A percentile compares a stretch with the other conserved stretches of the same genome.
phyloP scores from a whole-genome alignment of 1,139 yeast species.

The Geotrichum reessii region DNA sequence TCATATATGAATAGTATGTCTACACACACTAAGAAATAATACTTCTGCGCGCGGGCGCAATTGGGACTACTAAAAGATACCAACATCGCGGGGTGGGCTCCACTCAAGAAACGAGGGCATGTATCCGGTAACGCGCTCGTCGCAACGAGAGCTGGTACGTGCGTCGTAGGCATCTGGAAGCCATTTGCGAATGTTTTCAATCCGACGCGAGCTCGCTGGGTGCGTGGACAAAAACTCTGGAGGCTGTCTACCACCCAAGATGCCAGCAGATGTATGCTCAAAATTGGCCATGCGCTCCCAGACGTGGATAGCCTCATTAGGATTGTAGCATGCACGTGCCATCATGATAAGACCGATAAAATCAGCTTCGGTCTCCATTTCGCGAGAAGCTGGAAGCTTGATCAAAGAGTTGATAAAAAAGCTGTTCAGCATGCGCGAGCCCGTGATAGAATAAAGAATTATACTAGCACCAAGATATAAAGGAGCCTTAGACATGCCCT shows the following conservation, averaged over 20 bases:
- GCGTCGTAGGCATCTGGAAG: slow-evolving; percentile 55
- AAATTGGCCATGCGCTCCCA: slow-evolving; percentile 77
- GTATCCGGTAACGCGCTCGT: slow-evolving; percentile 4
- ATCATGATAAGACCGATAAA: slow-evolving; percentile 86
- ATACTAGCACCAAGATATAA: slow-evolving; percentile 49
- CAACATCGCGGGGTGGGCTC: slow-evolving; percentile 3
- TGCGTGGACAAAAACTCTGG: slow-evolving; percentile 78
- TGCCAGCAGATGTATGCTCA: slow-evolving; percentile 39
- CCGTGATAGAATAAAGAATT: slow-evolving; percentile 47
- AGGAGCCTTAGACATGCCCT: slow-evolving; percentile 49
- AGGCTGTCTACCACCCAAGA: slow-evolving; percentile 32
- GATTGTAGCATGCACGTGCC: slow-evolving; percentile 83
- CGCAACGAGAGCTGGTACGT: slow-evolving; percentile 25
- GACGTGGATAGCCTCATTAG: slow-evolving; percentile 61
- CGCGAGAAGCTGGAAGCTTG: slow-evolving; percentile 79
- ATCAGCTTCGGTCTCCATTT: slow-evolving; percentile 95
- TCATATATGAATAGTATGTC: neutral
- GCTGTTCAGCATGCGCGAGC: slow-evolving; percentile 38
- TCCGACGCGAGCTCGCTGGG: slow-evolving; percentile 75
- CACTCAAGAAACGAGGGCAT: slow-evolving; percentile 12
- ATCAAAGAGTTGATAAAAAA: slow-evolving; percentile 55
- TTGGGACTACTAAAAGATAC: neutral
- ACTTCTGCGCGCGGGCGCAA: no score
- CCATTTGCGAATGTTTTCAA: slow-evolving; percentile 64
- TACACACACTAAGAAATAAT: no score